These are phyloP conservation scores for Leishmania tropica DNA, from an alignment of 208 protist genomes.

Conservation along the genomic window DNA sequence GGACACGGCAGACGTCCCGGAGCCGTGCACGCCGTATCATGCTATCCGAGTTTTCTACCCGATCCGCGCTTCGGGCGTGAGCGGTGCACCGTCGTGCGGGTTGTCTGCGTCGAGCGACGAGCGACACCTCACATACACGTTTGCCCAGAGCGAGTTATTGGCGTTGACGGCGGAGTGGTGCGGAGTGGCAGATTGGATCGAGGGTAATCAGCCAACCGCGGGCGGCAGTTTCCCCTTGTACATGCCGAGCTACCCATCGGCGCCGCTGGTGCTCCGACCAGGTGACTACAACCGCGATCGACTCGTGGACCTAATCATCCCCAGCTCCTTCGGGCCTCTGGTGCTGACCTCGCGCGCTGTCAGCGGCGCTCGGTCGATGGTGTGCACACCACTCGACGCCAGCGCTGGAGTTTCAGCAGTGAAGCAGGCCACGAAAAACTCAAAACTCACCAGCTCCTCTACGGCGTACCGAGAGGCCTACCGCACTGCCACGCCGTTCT, in stretches of 20 bases:
- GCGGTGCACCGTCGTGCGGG: slow-evolving; percentile 11
- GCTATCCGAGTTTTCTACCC: slow-evolving; percentile 30
- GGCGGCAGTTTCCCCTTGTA: slow-evolving; percentile 11
- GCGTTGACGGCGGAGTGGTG: slow-evolving; percentile 25
- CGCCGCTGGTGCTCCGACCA: slow-evolving; percentile 52
- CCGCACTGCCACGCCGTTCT: slow-evolving; percentile 52
- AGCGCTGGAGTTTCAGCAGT: slow-evolving; percentile 14
- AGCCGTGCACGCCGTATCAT: slow-evolving; percentile 22
- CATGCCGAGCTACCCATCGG: slow-evolving; percentile 28
- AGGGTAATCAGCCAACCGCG: neutral
- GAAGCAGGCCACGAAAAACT: neutral
- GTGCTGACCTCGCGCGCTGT: slow-evolving; percentile 36
- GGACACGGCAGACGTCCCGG: slow-evolving; percentile 4
- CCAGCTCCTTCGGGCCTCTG: slow-evolving; percentile 64
- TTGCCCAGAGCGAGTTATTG: slow-evolving; percentile 18
- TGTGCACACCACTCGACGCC: slow-evolving; percentile 26
- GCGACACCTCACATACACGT: slow-evolving; percentile 18
- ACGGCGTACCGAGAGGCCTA: slow-evolving; percentile 11
- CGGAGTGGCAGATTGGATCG: slow-evolving; percentile 8
- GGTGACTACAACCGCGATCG: slow-evolving; percentile 72
- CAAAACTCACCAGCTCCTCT: neutral
- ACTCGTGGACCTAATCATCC: slow-evolving; percentile 55
- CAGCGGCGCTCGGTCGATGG: slow-evolving; percentile 1
- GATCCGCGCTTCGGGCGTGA: slow-evolving; percentile 3
- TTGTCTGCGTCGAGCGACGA: neutral